Conservation (phyloP, 1,284 basidiomycete genomes). For the Cystobasidiaceae sp. region DNA sequence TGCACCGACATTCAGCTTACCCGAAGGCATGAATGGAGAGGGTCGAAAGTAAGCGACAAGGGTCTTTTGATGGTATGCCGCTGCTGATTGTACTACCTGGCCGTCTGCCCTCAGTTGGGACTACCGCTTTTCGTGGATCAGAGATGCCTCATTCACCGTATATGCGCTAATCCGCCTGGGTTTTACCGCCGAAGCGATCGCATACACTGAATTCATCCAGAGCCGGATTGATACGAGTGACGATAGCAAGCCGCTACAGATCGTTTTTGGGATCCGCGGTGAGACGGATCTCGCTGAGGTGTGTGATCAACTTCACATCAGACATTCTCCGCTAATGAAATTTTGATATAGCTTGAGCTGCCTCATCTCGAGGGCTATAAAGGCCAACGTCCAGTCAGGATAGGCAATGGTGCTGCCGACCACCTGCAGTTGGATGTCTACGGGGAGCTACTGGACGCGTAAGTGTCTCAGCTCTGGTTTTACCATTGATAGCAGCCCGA, state of each 20-base stretch:
- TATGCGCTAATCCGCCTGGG: constrained; percentile 86
- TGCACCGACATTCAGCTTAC: constrained; percentile 85
- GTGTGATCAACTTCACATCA: too few species aligned
- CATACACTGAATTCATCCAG: constrained; percentile 62
- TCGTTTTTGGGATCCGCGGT: constrained; percentile 80
- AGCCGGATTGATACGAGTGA: constrained; percentile 57
- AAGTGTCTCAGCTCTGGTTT: constrained; percentile 48
- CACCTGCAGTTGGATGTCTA: constrained; percentile 71
- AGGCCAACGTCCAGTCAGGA: constrained; percentile 53
- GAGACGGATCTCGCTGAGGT: constrained; percentile 77
- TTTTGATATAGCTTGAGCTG: constrained; percentile 36
- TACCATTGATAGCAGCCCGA: too few species aligned
- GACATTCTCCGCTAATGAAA: too few species aligned
- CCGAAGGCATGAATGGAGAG: constrained; percentile 75
- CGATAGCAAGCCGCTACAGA: constrained; percentile 58
- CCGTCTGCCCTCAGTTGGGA: constrained; percentile 28
- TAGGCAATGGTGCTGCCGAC: constrained; percentile 38
- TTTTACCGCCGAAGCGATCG: constrained; percentile 81
- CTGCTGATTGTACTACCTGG: constrained; percentile 20
- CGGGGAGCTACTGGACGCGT: constrained; percentile 72
- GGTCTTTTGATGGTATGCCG: too few species aligned
- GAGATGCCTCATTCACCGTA: constrained; percentile 84
- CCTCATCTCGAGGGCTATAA: constrained; percentile 50
- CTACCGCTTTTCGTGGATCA: constrained; percentile 54
- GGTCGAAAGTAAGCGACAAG: constrained; percentile 75